Base-by-base conservation (phyloP, 495 filamentous ascomycete genomes). In the Melanomma pulvis-pyrius region DNA sequence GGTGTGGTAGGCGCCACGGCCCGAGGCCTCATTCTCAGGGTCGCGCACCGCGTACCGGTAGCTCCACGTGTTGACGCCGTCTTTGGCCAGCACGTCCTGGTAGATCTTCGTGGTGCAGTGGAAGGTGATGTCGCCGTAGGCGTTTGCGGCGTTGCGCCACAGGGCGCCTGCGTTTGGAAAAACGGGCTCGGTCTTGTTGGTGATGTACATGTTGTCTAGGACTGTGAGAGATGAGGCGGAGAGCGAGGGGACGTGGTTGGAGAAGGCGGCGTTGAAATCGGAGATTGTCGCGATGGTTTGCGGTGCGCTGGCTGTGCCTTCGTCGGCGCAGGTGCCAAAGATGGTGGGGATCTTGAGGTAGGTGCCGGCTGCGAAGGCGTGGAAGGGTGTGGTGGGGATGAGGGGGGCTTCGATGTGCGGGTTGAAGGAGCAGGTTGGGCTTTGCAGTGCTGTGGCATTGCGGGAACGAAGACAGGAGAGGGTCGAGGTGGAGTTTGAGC, bases 41-140 rank as follows among this genome's bases (percentile, higher is more conserved):
- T 88, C 85, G 36, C 81, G 73, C 0, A 91, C 88, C 58, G 86
- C 85, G 68, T 84, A 91, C 30, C 83, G 83, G 69, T 91, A 92
- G 68, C 83, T 87, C 81, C 83, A 89, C 57, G 77, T 82, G 24
- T 69, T 17, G 17, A 77, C 79, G 6, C 77, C 70, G 7, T 65
- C 63, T 26, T 70, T 29, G 1, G 71, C 73, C 65, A 82, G 79
- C 0, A 78, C 73, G 4, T 78, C 72, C 17, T 80, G 84, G 74
- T 88, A 75, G 71, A 79, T 84, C n/a, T 88, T 78, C 0, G 81
- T 82, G 0, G 88, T 87, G 54, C 90, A 92, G 71, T 80, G 87
- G 75, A 90, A 90, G 15, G 87, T 82, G 61, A 90, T 79, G 67
- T 92, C 88, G 26, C 88, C 88, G 67, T 90, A 90, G 1, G 83